These are phyloP conservation scores for Eutrema salsugineum DNA, from an alignment of 441 rosid species.

Conservation along the genomic window DNA sequence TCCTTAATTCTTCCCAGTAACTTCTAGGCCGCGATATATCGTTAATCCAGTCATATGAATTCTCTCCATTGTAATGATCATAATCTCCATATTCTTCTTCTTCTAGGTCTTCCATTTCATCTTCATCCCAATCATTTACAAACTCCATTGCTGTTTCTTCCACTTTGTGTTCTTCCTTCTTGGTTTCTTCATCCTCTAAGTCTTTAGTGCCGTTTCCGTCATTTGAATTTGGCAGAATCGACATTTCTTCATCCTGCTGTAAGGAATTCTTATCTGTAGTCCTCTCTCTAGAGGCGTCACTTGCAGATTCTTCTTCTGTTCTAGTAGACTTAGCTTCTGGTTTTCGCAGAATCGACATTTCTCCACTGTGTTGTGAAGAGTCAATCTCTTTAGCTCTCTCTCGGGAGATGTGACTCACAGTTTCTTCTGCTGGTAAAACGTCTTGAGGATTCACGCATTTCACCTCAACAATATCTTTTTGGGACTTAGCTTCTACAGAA, in stretches of 20 bases:
- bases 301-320: not conserved
- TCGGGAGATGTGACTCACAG: not conserved
- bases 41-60: conserved; percentile 50
- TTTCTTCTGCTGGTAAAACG: not conserved
- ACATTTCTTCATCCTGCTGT: not conserved
- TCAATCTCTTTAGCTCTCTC: not conserved
- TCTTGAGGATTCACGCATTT: conserved; percentile 16
- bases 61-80: not conserved
- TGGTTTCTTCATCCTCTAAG: not conserved
- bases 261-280: not conserved
- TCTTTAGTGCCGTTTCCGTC: not conserved
- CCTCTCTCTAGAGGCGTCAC: not conserved
- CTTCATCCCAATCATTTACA: conserved; percentile 39
- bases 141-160: conserved; percentile 2
- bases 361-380: not conserved
- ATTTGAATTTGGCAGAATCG: not conserved
- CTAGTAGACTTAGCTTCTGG: not conserved
- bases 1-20: conserved; percentile 80
- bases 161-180: not conserved
- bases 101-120: conserved; percentile 42
- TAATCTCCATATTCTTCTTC: conserved; percentile 38
- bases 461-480: not conserved
- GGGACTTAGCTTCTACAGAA: conserved; percentile 1
- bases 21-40: conserved; percentile 81
- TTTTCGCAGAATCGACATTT: not conserved